These are phyloP conservation scores for Eutypa lata DNA, from an alignment of 2,329 filamentous ascomycete species.

Conservation along the genomic window DNA sequence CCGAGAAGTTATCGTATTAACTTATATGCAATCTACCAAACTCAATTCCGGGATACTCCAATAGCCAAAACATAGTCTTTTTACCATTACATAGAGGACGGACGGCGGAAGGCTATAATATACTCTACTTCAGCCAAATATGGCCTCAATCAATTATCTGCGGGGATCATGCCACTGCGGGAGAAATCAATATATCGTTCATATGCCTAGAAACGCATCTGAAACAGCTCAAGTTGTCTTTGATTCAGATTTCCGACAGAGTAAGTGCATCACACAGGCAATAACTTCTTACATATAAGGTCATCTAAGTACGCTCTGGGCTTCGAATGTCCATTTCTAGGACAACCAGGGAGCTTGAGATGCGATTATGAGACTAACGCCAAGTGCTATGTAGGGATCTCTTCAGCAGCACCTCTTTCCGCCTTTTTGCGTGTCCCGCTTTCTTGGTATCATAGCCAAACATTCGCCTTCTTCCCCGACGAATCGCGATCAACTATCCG, in stretches of 20 bases:
- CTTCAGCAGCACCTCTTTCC: conserved; percentile 69
- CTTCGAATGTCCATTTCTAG: background rate
- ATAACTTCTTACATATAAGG: background rate
- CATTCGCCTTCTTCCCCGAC: conserved; percentile 72
- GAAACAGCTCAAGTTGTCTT: conserved; percentile 69
- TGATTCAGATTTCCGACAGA: conserved; percentile 64
- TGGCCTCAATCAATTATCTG: conserved; percentile 53
- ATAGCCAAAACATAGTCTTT: no score
- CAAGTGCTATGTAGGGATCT: conserved; percentile 45
- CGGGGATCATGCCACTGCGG: conserved; percentile 82
- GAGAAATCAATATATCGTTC: conserved; percentile 76
- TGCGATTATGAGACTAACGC: conserved; percentile 11
- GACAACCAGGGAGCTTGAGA: background rate
- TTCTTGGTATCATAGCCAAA: conserved; percentile 74
- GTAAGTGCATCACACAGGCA: conserved; percentile 51
- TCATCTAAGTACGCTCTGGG: background rate
- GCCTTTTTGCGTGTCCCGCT: conserved; percentile 83
- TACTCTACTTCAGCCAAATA: conserved; percentile 22
- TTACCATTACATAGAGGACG: no score
- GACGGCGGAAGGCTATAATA: background rate
- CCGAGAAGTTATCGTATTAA: no score
- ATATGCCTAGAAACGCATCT: conserved; percentile 58
- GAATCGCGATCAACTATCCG: conserved; percentile 68
- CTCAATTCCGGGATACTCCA: no score
- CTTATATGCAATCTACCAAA: no score